These are phyloP conservation scores for Rosa persica DNA, from an alignment of 306 rosid species.

Conservation along the genomic window DNA sequence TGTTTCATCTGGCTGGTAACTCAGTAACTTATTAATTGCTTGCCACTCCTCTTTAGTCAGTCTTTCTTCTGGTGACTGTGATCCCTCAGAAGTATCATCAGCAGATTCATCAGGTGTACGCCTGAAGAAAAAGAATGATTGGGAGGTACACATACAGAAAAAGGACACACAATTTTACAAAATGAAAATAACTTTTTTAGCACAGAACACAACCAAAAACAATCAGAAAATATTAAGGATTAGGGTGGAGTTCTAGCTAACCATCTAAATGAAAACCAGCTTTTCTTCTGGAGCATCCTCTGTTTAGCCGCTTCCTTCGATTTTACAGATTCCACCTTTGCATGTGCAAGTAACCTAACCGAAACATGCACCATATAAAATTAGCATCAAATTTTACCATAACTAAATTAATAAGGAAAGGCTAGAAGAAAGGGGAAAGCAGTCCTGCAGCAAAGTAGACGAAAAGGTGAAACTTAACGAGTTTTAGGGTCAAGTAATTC, in stretches of 20 bases:
- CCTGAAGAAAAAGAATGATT: slow-evolving; percentile 43
- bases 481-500: neutral
- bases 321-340: slow-evolving; percentile 88
- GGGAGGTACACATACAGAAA: slow-evolving; percentile 8
- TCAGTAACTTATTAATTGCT: slow-evolving; percentile 82
- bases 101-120: slow-evolving; percentile 46
- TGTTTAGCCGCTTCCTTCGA: slow-evolving; percentile 91
- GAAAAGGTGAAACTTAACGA: neutral
- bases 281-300: slow-evolving; percentile 56
- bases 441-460: neutral
- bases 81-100: slow-evolving; percentile 54
- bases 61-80: slow-evolving; percentile 56
- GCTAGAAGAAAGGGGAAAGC: neutral
- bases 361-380: slow-evolving; percentile 22
- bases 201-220: slow-evolving; percentile 10
- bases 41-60: slow-evolving; percentile 95
- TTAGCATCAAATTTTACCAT: neutral
- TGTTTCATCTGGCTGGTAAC: slow-evolving; percentile 83
- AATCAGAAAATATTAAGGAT: neutral
- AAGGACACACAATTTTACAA: slow-evolving; percentile 15
- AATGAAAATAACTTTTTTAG: slow-evolving; percentile 13
- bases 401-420: neutral
- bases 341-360: slow-evolving; percentile 89
- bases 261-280: slow-evolving; percentile 95
- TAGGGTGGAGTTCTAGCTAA: slow-evolving; percentile 33